Base-by-base conservation (phyloP, 805 yeast species). In the Sporopachydermia quercuum region DNA sequence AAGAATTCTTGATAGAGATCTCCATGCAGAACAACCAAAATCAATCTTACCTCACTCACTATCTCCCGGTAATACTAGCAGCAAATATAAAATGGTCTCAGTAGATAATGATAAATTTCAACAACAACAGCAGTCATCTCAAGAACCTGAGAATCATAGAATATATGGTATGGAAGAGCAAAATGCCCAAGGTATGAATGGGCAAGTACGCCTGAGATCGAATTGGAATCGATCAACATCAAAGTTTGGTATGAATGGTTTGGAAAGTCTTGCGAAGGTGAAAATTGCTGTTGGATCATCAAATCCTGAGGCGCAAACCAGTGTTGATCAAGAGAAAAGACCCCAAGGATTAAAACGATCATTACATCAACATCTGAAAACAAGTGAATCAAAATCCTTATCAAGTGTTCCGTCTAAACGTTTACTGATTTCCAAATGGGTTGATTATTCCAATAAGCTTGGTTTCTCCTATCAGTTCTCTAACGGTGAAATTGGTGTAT, bases 381-480 rank as follows among this genome's bases (percentile, higher is more conserved):
- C 37, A 58, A n/a, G 8, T 8, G 30, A n/a, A 8, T 8, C 13
- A 8, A 23, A 23, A n/a, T 33, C 16, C 14, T 35, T 37, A 5
- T 33, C 34, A 16, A 16, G 17, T 6, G 35, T 17, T 5, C n/a
- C 30, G 8, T 23, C 30, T 62, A 70, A 72, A 45, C 93, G 87
- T 8, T 71, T 75, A 15, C 72, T 83, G 44, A 76, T 89, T 35
- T 81, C 93, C 44, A 87, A 89, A 56, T 91, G 99, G 99, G 97
- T 93, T 18, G 99, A 91, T 56, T 91, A 89, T 56, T 81, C 96
- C 18, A 86, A 87, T 61, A 85, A 81, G 57, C 93, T 89, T 58
- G 98, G 98, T 1, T 78, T 91, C 54, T 83, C 96, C 3, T 91
- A 89, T 57, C 95, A 91, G 55, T 63, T 91, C 42, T 82, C 89